Percentiles rank a stretch among this genome's conserved stretches.
Evolutionary conservation across 805 yeast species (phyloP).

Genomic region (Kazachstania viticola): DNA sequence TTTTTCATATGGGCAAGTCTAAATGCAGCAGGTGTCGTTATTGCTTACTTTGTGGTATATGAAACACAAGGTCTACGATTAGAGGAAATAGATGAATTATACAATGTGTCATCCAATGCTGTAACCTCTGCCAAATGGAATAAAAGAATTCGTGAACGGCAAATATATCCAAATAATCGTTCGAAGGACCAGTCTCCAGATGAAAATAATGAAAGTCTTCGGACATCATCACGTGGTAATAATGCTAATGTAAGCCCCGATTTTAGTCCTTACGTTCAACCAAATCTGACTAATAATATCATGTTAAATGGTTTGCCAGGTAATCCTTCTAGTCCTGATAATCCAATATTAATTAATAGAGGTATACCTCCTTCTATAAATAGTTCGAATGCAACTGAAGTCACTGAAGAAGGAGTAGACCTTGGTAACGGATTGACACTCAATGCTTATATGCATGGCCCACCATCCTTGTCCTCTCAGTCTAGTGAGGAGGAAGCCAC

Average conservation of each 20-base stretch:
- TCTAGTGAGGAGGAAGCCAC: slow-evolving; percentile 10
- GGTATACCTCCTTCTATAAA: not conserved
- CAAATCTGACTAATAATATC: not conserved
- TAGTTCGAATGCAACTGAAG: not conserved
- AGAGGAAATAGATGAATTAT: slow-evolving; percentile 74
- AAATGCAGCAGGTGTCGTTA: slow-evolving; percentile 45
- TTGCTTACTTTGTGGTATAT: slow-evolving; percentile 57
- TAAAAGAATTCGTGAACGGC: slow-evolving; percentile 10
- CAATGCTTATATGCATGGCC: slow-evolving; percentile 26
- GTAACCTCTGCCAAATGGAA: slow-evolving; percentile 37
- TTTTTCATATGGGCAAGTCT: slow-evolving; percentile 75
- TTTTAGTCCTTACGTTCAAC: not conserved
- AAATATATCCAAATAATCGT: not conserved
- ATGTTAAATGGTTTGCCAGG: not conserved
- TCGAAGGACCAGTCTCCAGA: not conserved
- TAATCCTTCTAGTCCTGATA: not conserved
- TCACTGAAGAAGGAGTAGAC: no score
- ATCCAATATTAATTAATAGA: not conserved
- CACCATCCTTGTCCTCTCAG: slow-evolving; percentile 30
- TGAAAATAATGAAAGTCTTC: not conserved
- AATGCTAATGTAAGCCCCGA: no score
- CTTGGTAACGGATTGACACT: slow-evolving; percentile 28
- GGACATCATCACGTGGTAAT: not conserved
- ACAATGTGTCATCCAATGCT: slow-evolving; percentile 47
- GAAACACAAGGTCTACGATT: slow-evolving; percentile 72